These are phyloP conservation scores for Melaleuca quinquenervia DNA, from an alignment of 345 rosid species.

Conservation along the genomic window DNA sequence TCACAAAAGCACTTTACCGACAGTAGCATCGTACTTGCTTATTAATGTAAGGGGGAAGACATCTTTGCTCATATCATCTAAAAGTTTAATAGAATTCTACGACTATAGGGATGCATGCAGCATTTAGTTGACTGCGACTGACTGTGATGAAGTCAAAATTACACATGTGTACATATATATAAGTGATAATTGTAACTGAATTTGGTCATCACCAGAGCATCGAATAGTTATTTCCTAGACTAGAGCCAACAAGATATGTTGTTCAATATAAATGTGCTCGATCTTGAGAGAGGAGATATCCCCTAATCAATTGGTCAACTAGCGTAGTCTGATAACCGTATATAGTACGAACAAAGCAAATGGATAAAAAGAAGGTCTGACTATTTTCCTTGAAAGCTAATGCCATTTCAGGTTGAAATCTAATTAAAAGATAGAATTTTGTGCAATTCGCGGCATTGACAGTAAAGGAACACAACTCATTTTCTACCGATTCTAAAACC, in stretches of 20 bases:
- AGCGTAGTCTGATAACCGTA: not conserved
- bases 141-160: rapidly evolving
- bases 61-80: not conserved
- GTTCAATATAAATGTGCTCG: not conserved
- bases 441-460: too few species aligned
- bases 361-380: not conserved
- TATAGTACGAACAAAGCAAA: not conserved
- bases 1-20: not conserved
- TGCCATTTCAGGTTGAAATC: not conserved
- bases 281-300: not conserved
- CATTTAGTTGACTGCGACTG: not conserved
- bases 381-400: not conserved
- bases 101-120: not conserved
- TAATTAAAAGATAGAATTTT: not conserved
- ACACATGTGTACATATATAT: not conserved
- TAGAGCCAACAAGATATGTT: not conserved
- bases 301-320: not conserved
- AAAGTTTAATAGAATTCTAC: not conserved
- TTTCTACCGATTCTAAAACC: too few species aligned
- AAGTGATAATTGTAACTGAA: not conserved
- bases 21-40: not conserved
- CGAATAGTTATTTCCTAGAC: not conserved
- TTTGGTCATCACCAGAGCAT: not conserved
- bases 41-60: not conserved
- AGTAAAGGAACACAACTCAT: too few species aligned